Base-by-base conservation (phyloP, 805 yeast species). In the Yarrowia osloensis region DNA sequence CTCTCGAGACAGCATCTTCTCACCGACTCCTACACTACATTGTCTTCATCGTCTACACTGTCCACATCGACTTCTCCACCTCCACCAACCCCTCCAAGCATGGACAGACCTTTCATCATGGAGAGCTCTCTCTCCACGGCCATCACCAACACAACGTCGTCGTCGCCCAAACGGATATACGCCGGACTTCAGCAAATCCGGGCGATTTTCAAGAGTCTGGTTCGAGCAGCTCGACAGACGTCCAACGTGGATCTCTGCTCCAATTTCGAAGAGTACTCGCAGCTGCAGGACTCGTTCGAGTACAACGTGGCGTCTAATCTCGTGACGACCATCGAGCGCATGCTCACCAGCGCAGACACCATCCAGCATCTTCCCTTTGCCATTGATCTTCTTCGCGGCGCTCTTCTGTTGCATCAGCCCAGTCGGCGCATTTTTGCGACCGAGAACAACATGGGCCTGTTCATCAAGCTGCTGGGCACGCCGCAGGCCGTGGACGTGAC, bases 381-480 rank as follows among this genome's bases (percentile, higher is more conserved):
- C 0, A 74, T 79, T 13, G 79, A 81, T 46, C 76, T 84, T 1
- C 74, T 87, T 4, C 89, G 86, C 71, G 93, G 92, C 0, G 76
- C 85, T 12, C 77, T 88, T 22, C 76, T 88, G 47, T 62, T 88
- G 9, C 93, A 88, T 72, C 82, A 87, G 3, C 76, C 76, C 2
- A 84, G 88, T 21, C 76, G 91, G 66, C 71, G 75, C 13, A 69
- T 85, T 2, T 86, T 88, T 71, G 74, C 78, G 26, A 73, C 82
- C 19, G 83, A 82, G 68, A 78, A 82, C 84, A 74, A 72, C 21
- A 68, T 76, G 73, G 67, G 71, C 54, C 49, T 73, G 24, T 66
- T 81, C 31, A 68, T 80, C 8, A 68, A 70, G 8, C 70, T 72
- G 29, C 68, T 80, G 37, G 52, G 69, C 2, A 55, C 65, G 15